Evolutionary conservation across 805 yeast genomes (phyloP).

Genomic region (Lipomyces mesembrius): DNA sequence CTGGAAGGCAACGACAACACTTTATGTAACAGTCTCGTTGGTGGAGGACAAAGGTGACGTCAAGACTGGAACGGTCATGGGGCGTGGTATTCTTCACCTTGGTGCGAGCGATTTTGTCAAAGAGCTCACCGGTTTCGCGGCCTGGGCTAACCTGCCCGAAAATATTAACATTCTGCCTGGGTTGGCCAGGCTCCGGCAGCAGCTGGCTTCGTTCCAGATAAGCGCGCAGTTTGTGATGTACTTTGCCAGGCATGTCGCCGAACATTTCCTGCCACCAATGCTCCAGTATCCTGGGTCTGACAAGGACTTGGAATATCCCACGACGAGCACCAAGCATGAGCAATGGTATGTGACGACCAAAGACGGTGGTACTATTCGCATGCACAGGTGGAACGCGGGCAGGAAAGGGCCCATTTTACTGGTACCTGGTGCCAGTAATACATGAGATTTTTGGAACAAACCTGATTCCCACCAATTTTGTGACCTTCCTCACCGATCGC

Average conservation of each 20-base stretch:
- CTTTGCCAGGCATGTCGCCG: neutral
- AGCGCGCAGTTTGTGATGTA: neutral
- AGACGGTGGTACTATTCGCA: neutral
- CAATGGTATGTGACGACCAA: neutral
- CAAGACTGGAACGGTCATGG: neutral
- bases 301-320: neutral
- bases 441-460: neutral
- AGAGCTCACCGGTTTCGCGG: conserved; percentile 3
- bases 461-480: neutral
- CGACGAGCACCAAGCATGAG: neutral
- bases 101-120: conserved; percentile 1
- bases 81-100: conserved; percentile 2
- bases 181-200: neutral
- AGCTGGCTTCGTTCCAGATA: neutral
- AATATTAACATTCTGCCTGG: neutral
- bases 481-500: neutral
- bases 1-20: conserved; percentile 1
- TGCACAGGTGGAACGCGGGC: conserved; percentile 2
- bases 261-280: neutral
- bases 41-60: neutral
- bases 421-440: neutral
- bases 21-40: neutral
- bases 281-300: neutral
- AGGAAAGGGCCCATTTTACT: neutral
- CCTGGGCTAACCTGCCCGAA: conserved; percentile 1